Conservation (phyloP, 805 yeast species). For the Crinitomyces ghanaensis region DNA sequence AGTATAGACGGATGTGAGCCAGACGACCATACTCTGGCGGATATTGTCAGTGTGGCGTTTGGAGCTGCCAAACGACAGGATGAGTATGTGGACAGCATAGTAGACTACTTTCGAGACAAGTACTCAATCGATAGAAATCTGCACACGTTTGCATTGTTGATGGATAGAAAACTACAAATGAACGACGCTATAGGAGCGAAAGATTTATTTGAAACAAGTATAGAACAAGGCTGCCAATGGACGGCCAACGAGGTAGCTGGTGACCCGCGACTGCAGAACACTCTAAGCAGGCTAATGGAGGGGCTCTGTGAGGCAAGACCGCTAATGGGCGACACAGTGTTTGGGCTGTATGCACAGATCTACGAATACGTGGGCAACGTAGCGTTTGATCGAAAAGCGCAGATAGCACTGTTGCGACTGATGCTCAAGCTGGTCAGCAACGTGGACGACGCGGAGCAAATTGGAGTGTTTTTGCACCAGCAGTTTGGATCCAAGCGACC, state of each 20-base stretch:
- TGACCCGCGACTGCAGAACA: constrained; percentile 14
- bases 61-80: constrained; percentile 19
- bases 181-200: constrained; percentile 25
- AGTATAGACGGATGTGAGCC: constrained; percentile 13
- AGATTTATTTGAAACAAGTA: constrained; percentile 26
- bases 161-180: constrained; percentile 24
- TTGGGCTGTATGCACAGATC: constrained; percentile 32
- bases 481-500: constrained; percentile 32
- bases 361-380: constrained; percentile 30
- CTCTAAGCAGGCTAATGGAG: constrained; percentile 23
- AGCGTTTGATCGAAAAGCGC: constrained; percentile 28
- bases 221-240: constrained; percentile 36
- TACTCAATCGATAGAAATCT: constrained; percentile 28
- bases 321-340: constrained; percentile 19
- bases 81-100: constrained; percentile 15
- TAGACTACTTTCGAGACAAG: constrained; percentile 24
- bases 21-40: constrained; percentile 19
- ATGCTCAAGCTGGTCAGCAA: constrained; percentile 28
- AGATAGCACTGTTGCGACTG: constrained; percentile 29
- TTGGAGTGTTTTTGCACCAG: constrained; percentile 31
- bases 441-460: constrained; percentile 30
- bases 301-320: constrained; percentile 19
- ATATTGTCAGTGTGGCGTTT: constrained; percentile 18
- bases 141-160: constrained; percentile 27
- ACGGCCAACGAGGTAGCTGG: too few species aligned